Evolutionary conservation across 2,329 filamentous ascomycete genomes (phyloP), one percentile per base, ranked within the genome.

Genomic region (Trichoderma sp.): DNA sequence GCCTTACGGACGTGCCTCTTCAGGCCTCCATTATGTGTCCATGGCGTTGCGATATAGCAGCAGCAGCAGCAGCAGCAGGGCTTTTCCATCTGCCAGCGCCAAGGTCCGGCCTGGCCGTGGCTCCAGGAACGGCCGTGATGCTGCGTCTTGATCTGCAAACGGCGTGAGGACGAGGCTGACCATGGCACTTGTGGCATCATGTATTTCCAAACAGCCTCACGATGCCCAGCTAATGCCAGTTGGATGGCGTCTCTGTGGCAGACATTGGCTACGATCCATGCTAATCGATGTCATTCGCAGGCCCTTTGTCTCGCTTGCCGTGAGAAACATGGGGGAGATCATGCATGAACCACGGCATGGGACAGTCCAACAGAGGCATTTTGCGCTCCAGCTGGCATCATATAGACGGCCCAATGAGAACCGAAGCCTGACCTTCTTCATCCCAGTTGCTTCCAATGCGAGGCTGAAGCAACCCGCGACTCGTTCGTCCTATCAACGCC

Each of bases 91-190:
- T 41, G 17, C n/a, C 26, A 10, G 26, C 47, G 47, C 15, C 50
- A 59, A 54, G 39, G 39, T 48, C 34, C 39, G 59, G 59, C 59
- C 48, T 62, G 59, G 59, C 59, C 59, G 50, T 62, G 47, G 12
- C 39, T 62, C 5, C n/a, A 62, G 26, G 39, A 62, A 45, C 15
- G 19, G 41, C 30, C 12, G 34, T 1, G 14, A 14, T 39, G 34
- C 34, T 39, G 34, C 14, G 26, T 45, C 24, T 52, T 5, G 14
- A 52, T 54, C 39, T 62, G 9, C 60, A 41, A 39, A 47, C 14
- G 30, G 26, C 41, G 24, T 44, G 28, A 15, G 17, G 43, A 39
- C 50, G 17, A 63, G 60, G 60, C 60, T 63, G 60, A 63, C 47
- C n/a, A 21, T 47, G 50, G 47, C 5, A 19, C 19, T 14, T 14